Evolutionary conservation across 2,329 filamentous ascomycete genomes (phyloP).

Genomic region (Gaeumannomyces sp.): DNA sequence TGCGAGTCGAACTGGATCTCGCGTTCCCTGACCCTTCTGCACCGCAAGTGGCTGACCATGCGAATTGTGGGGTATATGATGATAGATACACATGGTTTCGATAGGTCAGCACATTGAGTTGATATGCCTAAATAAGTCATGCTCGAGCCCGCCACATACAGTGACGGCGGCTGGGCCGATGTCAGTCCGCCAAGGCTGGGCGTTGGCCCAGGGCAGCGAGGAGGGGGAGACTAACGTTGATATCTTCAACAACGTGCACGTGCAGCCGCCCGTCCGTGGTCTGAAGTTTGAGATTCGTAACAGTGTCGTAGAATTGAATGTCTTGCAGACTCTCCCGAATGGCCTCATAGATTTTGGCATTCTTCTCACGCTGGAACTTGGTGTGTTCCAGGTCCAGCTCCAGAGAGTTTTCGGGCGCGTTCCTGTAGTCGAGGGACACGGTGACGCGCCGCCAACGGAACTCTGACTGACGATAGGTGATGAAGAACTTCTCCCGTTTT

Average conservation of each 20-base stretch:
- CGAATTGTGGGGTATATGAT: conserved; percentile 74
- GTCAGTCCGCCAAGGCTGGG: too few species aligned
- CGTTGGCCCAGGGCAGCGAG: not conserved
- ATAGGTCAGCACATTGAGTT: conserved; percentile 7
- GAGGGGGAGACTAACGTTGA: conserved; percentile 54
- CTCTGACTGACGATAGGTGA: conserved; percentile 81
- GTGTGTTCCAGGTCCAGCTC: conserved; percentile 75
- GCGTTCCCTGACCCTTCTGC: conserved; percentile 60
- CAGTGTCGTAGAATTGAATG: conserved; percentile 92
- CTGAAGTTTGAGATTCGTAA: conserved; percentile 91
- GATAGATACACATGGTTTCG: conserved; percentile 35
- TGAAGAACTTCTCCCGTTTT: conserved; percentile 93
- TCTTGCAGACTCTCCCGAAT: conserved; percentile 88
- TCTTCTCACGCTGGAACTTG: conserved; percentile 86
- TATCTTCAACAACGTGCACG: conserved; percentile 96
- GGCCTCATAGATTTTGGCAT: conserved; percentile 84
- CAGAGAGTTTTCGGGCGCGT: conserved; percentile 72
- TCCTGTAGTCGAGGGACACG: conserved; percentile 86
- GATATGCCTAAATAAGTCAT: not conserved
- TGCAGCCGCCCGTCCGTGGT: conserved; percentile 83
- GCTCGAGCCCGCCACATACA: not conserved
- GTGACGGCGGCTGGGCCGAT: not conserved
- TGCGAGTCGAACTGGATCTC: conserved; percentile 83
- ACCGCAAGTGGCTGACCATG: conserved; percentile 67
- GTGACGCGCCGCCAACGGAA: conserved; percentile 82